Evolutionary conservation across 164 flowering plant species (phyloP), one percentile per base, ranked within the genome.

Genomic region (Tetracentron sinense): DNA sequence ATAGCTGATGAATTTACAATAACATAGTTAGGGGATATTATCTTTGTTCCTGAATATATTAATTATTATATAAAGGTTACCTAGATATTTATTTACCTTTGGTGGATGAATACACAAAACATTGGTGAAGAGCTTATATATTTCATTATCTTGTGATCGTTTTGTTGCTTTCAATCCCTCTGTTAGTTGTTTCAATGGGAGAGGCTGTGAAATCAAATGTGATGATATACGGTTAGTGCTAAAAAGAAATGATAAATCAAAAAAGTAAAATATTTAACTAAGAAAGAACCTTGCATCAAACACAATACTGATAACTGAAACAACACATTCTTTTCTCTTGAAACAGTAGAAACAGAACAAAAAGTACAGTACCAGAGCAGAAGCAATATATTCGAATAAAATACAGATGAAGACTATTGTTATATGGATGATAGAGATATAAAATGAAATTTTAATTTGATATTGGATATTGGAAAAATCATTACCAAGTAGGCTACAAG

Each of bases 141-240:
- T 69, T 29, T 83, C 87, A 72, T 74, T 68, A 29, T 84, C 83
- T 26, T 81, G 84, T 28, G 97, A 80, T 75, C 76, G 81, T 71
- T 80, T 88, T n/a, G 82, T 60, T 31, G 79, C 72, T 69, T 78
- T 89, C 46, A 91, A 76, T 61, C 99, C 93, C 73, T 95, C 97
- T 5, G 96, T 85, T 44, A 95, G 92, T 63, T 65, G 84, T 72
- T 82, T 88, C 74, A 95, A 66, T 8, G 98, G 72, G 20, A 89
- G 76, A 74, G 99, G 99, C 97, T 95, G 90, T 25, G 61, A 77
- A 73, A 60, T 19, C 16, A 59, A 62, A 51, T 38, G 12, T 23
- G 22, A 30, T 26, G 1, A 26, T 21, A 51, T 26, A 4, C 4
- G 3, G 44, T 61, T 57, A 54, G 35, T n/a, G 14, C 2, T 42